phyloP scores from a whole-genome alignment of 352 stramenopile genomes.

The Phytophthora hibernalis region DNA sequence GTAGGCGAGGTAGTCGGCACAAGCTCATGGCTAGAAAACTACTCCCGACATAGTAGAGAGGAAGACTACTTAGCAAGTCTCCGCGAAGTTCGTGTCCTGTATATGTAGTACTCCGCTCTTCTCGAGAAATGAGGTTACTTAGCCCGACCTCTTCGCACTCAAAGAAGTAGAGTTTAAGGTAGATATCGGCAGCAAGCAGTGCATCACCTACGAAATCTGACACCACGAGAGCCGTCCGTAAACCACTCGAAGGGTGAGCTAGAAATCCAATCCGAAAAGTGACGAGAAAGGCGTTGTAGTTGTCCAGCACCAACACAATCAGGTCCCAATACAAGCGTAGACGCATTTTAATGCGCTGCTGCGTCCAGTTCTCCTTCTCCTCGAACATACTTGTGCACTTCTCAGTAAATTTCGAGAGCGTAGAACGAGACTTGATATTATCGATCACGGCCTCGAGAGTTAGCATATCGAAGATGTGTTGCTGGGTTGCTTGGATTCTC shows the following conservation, averaged over 20 bases:
- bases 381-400: conserved; percentile 70
- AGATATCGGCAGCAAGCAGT: conserved; percentile 58
- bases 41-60: conserved; percentile 71
- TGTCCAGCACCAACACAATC: conserved; percentile 53
- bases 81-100: conserved; percentile 41
- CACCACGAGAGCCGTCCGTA: conserved; percentile 34
- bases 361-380: conserved; percentile 51
- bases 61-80: conserved; percentile 57
- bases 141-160: conserved; percentile 64
- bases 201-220: conserved; percentile 55
- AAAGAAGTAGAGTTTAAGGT: conserved; percentile 82
- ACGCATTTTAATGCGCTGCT: conserved; percentile 61
- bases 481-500: conserved; percentile 45
- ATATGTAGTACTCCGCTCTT: conserved; percentile 56
- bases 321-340: conserved; percentile 73
- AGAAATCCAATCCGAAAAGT: conserved; percentile 80
- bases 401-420: conserved; percentile 57
- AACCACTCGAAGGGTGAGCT: conserved; percentile 28
- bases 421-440: conserved; percentile 54
- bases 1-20: conserved; percentile 60
- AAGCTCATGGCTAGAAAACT: conserved; percentile 65
- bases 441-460: conserved; percentile 57
- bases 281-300: conserved; percentile 76
- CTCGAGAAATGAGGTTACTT: conserved; percentile 56
- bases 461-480: conserved; percentile 56